Base-by-base conservation (phyloP, 768 basidiomycete species). In the Mycena indigotica region DNA sequence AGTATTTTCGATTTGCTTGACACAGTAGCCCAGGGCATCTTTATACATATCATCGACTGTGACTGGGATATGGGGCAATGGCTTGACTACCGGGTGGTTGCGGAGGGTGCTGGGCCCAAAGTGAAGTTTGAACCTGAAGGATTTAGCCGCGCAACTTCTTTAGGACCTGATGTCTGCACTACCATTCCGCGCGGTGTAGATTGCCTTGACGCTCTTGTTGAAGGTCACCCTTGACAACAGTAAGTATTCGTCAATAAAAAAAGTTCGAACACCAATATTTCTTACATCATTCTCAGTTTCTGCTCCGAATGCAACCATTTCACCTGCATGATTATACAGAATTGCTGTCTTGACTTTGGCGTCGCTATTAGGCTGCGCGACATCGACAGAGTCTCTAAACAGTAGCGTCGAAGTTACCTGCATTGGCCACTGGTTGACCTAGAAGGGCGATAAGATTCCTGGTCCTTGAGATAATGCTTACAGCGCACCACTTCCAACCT, bases 381-480 rank as follows among this genome's bases (percentile, higher is more conserved):
- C n/a, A n/a, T n/a, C n/a, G n/a, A n/a, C n/a, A n/a, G n/a, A n/a
- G n/a, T n/a, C n/a, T n/a, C n/a, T n/a, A n/a, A n/a, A n/a, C n/a
- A n/a, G n/a, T n/a, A n/a, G n/a, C n/a, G n/a, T n/a, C n/a, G n/a
- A n/a, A n/a, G n/a, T n/a, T n/a, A n/a, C 65, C 50, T 66, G 63
- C 44, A 58, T 64, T n/a, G 61, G 56, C 63, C 62, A 64, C 2
- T 63, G 57, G 5, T 58, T 52, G 30, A 64, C 56, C 63, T 61
- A 41, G n/a, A n/a, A 8, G 8, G 5, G 30, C 24, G 24, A 4
- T 4, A n/a, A n/a, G n/a, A n/a, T n/a, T n/a, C n/a, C n/a, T n/a
- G n/a, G n/a, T n/a, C n/a, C n/a, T n/a, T n/a, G n/a, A n/a, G n/a
- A n/a, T n/a, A 38, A 10, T 10, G 35, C 35, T n/a, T 10, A n/a